Conservation (phyloP, 345 rosid genomes). For the Cochlearia excelsa region DNA sequence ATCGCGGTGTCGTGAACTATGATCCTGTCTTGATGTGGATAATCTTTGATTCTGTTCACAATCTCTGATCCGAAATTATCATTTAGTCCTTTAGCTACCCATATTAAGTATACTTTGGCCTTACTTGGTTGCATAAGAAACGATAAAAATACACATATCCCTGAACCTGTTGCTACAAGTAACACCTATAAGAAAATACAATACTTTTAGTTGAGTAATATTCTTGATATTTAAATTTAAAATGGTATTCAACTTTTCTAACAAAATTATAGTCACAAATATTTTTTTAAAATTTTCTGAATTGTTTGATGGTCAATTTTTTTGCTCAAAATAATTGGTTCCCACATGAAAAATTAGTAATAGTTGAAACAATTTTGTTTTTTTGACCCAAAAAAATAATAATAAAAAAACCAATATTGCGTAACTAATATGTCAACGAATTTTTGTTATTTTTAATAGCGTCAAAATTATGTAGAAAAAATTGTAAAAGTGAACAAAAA, state of each 20-base stretch:
- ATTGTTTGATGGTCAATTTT: no score
- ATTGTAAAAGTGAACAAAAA: not conserved
- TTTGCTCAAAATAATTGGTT: no score
- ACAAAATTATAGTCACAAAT: no score
- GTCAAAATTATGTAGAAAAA: not conserved
- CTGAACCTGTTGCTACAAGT: conserved; percentile 81
- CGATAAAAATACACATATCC: conserved; percentile 78
- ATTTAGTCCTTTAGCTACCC: conserved; percentile 79
- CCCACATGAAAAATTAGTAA: no score
- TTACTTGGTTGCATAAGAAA: conserved; percentile 65
- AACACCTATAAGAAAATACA: conserved; percentile 28
- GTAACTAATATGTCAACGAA: no score
- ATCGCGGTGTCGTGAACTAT: conserved; percentile 69
- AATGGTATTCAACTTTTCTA: not conserved
- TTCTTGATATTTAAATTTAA: not conserved
- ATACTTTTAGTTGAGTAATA: not conserved
- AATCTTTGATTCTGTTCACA: conserved; percentile 47
- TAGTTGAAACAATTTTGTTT: no score
- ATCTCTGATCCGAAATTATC: conserved; percentile 70
- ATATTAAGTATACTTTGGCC: conserved; percentile 55
- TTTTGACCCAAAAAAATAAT: no score
- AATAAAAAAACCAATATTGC: no score
- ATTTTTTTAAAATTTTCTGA: no score
- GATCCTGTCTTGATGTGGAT: conserved; percentile 50
- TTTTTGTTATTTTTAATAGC: no score